Evolutionary conservation across 345 rosid species (phyloP), one percentile per base, ranked within the genome.

Genomic region (Viola odorata): DNA sequence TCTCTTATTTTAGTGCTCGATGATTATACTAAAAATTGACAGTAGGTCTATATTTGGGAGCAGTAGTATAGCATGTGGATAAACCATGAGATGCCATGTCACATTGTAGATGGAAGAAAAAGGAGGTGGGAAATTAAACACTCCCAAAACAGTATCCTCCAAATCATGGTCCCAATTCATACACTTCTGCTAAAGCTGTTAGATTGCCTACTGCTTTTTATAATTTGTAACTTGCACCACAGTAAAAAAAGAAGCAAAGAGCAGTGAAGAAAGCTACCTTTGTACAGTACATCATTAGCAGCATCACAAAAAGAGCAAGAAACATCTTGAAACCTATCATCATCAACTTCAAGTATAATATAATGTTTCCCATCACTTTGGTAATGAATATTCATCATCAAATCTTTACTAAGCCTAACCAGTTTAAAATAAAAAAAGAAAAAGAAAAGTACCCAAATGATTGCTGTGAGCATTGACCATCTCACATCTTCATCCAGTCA

Each of bases 261-360:
- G 55, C 16, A 48, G 53, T 75, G 71, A 68, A 67, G 62, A 74
- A 65, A 55, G 45, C 61, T 50, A 60, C 52, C 70, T 77, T 75
- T 73, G 58, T 71, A 79, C 73, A 79, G 63, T 60, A 71, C 73
- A 79, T 84, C 82, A 74, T 75, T 50, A 50, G 78, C 66, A 68
- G 61, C 69, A 65, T 3, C 50, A 58, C 71, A 72, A 37, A 53
- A 55, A 56, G 50, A 16, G 60, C 62, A 69, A 57, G 61, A 37
- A 44, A 58, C 70, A 69, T 67, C 65, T 69, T 50, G 62, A 61
- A 68, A 65, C 61, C 65, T 68, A 23, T 23, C 32, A 50, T 64
- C 67, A 50, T 62, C 57, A 61, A 67, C 70, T 67, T 66, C 47
- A 61, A 69, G 7, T 6, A 42, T 60, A 57, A 44, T 14, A 53